Evolutionary conservation across 805 yeast species (phyloP).

Genomic region (Ogataea pignaliae): DNA sequence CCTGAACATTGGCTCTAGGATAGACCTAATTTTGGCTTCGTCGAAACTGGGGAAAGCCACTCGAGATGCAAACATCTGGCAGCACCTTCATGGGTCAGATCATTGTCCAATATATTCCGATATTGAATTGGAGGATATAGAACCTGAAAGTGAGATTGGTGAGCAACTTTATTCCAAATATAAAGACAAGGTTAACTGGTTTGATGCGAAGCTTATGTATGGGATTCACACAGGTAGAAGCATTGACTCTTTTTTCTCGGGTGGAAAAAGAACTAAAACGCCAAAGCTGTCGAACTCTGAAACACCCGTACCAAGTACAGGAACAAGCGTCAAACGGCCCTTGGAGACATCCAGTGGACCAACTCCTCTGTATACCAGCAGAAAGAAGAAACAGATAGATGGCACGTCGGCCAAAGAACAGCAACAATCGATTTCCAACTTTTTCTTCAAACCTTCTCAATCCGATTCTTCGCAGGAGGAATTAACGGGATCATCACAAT

Average conservation of each 20-base stretch:
- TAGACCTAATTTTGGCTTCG: slow-evolving; percentile 68
- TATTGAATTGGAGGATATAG: slow-evolving; percentile 30
- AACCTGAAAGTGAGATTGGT: neutral
- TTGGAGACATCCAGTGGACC: neutral
- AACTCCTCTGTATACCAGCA: slow-evolving; percentile 11
- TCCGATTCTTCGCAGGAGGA: neutral
- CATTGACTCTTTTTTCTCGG: slow-evolving; percentile 28
- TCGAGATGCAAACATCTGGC: slow-evolving; percentile 54
- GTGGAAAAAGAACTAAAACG: neutral
- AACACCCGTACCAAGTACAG: neutral
- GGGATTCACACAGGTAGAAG: slow-evolving; percentile 30
- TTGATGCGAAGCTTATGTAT: slow-evolving; percentile 52
- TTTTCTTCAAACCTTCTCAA: slow-evolving; percentile 17
- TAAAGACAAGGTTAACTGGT: slow-evolving; percentile 28
- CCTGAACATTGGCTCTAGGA: slow-evolving; percentile 80
- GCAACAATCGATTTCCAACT: slow-evolving; percentile 21
- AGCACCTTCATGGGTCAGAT: slow-evolving; percentile 77
- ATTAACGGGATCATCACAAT: neutral
- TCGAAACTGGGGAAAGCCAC: slow-evolving; percentile 30
- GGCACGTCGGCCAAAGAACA: slow-evolving; percentile 1
- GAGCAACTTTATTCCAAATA: neutral
- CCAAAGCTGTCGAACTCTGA: neutral
- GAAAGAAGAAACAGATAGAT: slow-evolving; percentile 10
- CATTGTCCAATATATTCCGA: slow-evolving; percentile 91
- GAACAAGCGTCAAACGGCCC: too few species aligned